phyloP scores from a whole-genome alignment of 2,329 filamentous ascomycete genomes.

The Byssochlamys sp. region DNA sequence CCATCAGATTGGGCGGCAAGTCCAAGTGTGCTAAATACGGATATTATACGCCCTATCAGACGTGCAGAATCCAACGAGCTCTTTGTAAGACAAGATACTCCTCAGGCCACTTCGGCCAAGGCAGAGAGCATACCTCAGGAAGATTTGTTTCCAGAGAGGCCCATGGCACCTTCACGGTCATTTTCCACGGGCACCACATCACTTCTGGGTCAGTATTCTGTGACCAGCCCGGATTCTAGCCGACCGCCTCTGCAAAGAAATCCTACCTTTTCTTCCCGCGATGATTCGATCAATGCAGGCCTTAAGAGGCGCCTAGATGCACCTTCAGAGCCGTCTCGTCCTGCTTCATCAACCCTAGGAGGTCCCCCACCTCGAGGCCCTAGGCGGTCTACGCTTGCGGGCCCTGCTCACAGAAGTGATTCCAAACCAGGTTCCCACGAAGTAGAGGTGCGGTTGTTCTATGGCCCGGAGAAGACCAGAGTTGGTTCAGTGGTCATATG shows the following conservation, averaged over 20 bases:
- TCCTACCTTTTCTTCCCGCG: background rate
- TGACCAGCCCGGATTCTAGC: background rate
- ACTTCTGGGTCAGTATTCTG: background rate
- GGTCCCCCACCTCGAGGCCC: background rate
- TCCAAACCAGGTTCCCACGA: background rate
- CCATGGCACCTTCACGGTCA: background rate
- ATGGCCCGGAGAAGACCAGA: constrained; percentile 18
- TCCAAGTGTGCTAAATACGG: constrained; percentile 1
- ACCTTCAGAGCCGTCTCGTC: background rate
- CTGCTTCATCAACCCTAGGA: background rate
- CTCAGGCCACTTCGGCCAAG: background rate
- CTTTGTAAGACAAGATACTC: constrained; percentile 13
- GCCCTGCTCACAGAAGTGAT: too few species aligned
- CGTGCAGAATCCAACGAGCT: constrained; percentile 5
- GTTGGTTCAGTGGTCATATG: constrained; percentile 24
- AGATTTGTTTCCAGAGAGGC: background rate
- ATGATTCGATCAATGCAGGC: background rate
- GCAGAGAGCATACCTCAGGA: background rate
- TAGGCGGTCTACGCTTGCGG: background rate
- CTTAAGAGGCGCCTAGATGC: background rate
- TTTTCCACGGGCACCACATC: background rate
- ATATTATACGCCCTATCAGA: background rate
- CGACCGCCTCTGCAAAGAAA: background rate
- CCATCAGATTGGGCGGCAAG: constrained; percentile 23
- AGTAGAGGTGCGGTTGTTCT: constrained; percentile 12